Evolutionary conservation across 305 asterid genomes (phyloP).

Genomic region (Salvia sclarea): DNA sequence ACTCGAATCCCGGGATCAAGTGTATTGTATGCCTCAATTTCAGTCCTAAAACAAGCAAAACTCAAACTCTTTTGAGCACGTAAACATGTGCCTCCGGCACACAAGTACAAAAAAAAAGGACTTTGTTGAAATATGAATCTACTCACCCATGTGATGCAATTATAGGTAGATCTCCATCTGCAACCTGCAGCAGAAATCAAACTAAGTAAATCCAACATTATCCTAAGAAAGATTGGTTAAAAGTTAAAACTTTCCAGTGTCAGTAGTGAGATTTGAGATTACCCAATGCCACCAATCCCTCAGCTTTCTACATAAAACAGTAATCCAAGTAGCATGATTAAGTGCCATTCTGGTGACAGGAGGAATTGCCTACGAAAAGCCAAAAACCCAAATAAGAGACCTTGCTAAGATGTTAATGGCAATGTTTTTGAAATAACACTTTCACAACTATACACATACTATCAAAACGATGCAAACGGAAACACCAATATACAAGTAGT

Average conservation of each 20-base stretch:
- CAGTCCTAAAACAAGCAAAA: constrained; percentile 61
- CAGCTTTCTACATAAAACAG: constrained; percentile 90
- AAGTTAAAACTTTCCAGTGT: constrained; percentile 10
- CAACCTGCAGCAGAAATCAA: constrained; percentile 62
- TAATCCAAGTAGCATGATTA: constrained; percentile 86
- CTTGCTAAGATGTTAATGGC: constrained; percentile 4
- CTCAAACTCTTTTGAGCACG: constrained; percentile 21
- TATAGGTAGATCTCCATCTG: constrained; percentile 95
- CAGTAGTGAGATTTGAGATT: constrained; percentile 48
- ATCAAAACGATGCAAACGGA: neutral
- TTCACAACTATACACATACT: neutral
- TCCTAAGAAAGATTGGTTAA: constrained; percentile 8
- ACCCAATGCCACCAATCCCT: constrained; percentile 99
- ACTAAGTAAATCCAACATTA: constrained; percentile 29
- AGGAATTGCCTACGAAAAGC: constrained; percentile 77
- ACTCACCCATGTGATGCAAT: constrained; percentile 97
- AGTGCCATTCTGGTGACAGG: constrained; percentile 97
- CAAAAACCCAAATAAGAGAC: neutral
- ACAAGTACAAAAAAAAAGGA: constrained; percentile 20
- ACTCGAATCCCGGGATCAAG: constrained; percentile 93
- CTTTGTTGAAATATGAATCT: constrained; percentile 22
- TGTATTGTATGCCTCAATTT: constrained; percentile 71
- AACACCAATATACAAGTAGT: neutral
- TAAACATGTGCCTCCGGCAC: constrained; percentile 11
- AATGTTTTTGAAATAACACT: neutral